These are phyloP conservation scores for Baorangia bicolor DNA, from an alignment of 768 basidiomycete species.

Conservation along the genomic window DNA sequence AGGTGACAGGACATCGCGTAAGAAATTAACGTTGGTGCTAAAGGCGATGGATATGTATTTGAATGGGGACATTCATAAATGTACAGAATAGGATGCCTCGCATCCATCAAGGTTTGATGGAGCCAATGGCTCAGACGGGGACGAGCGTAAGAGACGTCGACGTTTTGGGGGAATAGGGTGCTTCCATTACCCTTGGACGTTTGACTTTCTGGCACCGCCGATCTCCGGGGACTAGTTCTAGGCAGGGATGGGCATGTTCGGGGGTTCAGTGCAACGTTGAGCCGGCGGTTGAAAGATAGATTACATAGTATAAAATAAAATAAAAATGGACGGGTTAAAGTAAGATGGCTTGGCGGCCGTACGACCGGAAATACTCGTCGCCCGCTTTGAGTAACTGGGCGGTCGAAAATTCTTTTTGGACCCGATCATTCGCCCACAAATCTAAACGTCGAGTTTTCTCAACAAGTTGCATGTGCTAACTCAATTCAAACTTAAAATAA, in stretches of 20 bases:
- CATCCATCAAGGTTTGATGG: conserved; percentile 31
- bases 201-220: conserved; percentile 18
- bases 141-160: conserved; percentile 3
- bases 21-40: conserved; percentile 21
- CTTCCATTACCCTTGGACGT: conserved; percentile 20
- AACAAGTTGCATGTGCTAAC: conserved; percentile 35
- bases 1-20: conserved; percentile 5
- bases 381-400: not conserved
- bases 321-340: too few species aligned
- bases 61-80: conserved; percentile 3
- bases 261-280: not conserved
- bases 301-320: too few species aligned
- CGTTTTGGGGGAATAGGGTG: conserved; percentile 4
- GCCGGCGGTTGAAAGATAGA: not conserved
- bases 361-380: conserved; percentile 15
- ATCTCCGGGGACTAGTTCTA: conserved; percentile 10
- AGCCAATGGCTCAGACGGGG: not conserved
- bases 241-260: not conserved
- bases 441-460: conserved; percentile 11
- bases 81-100: conserved; percentile 6
- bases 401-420: not conserved
- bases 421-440: conserved; percentile 25
- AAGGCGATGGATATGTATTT: conserved; percentile 1
- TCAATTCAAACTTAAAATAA: conserved; percentile 63
- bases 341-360: conserved; percentile 23